Conservation (phyloP, 2,329 filamentous ascomycete species). For the Grosmannia clavigera region DNA sequence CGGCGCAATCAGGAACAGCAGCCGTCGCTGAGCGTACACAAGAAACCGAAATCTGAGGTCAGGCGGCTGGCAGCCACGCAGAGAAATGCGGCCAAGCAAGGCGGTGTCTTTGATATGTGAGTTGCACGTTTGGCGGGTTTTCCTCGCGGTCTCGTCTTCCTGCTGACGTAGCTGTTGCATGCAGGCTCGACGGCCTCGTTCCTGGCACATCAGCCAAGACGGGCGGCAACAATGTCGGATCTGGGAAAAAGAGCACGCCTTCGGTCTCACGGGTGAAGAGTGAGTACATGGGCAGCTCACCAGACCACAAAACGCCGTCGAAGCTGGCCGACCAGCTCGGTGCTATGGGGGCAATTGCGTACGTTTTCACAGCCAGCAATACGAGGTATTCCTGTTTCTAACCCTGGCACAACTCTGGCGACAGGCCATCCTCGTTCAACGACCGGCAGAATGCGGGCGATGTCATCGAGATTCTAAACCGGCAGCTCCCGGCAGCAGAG, state of each 20-base stretch:
- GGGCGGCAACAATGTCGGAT: slow-evolving; percentile 11
- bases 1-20: slow-evolving; percentile 32
- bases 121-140: slow-evolving; percentile 12
- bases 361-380: slow-evolving; percentile 11
- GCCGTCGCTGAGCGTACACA: slow-evolving; percentile 23
- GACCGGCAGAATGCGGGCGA: slow-evolving; percentile 71
- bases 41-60: slow-evolving; percentile 44
- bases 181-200: slow-evolving; percentile 53
- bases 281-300: slow-evolving; percentile 30
- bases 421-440: slow-evolving; percentile 53
- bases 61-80: slow-evolving; percentile 46
- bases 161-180: not conserved
- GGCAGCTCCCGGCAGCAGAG: slow-evolving; percentile 54
- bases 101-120: slow-evolving; percentile 75
- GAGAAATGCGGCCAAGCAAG: slow-evolving; percentile 40
- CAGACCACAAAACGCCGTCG: slow-evolving; percentile 28
- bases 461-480: slow-evolving; percentile 71
- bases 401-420: slow-evolving; percentile 19
- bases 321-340: slow-evolving; percentile 27
- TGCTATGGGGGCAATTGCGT: slow-evolving; percentile 26
- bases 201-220: slow-evolving; percentile 44
- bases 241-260: slow-evolving; percentile 26
- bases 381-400: not conserved
- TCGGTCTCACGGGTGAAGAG: slow-evolving; percentile 33
- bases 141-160: not conserved